Evolutionary conservation across 768 basidiomycete genomes (phyloP).

Genomic region (Rhodotorula kratochvilovae): DNA sequence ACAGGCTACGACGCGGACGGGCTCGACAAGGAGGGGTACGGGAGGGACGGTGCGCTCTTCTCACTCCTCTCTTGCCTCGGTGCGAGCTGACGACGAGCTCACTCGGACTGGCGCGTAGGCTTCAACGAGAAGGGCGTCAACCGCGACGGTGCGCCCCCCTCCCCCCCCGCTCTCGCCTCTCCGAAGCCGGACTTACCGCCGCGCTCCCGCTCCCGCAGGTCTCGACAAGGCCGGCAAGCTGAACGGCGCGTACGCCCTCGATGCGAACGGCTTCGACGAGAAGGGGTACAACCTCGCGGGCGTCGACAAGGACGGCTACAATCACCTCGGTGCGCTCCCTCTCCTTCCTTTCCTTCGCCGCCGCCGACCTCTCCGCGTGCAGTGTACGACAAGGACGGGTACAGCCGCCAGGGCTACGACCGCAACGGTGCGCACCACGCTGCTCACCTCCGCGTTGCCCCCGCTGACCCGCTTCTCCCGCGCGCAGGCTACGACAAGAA

Average conservation of each 20-base stretch:
- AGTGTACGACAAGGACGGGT: neutral
- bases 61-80: neutral
- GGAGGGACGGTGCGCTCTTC: neutral
- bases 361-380: neutral
- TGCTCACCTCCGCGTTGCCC: neutral
- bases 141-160: neutral
- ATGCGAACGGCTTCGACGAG: neutral
- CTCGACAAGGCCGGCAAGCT: neutral
- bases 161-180: too few relatives aligned
- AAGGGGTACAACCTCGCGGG: neutral
- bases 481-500: neutral
- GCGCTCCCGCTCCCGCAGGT: neutral
- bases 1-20: neutral
- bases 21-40: neutral
- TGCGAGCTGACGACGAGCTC: too few relatives aligned
- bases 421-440: neutral
- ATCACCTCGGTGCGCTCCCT: neutral
- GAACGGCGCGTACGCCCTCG: slow-evolving; percentile 1
- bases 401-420: neutral
- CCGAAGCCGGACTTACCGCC: too few relatives aligned
- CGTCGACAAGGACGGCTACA: neutral
- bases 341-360: neutral
- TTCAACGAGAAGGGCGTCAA: neutral
- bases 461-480: neutral
- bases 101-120: neutral